A percentile compares a stretch with the other conserved stretches of the same genome.
phyloP scores from a whole-genome alignment of 345 rosid species.

The Brassica carinata region DNA sequence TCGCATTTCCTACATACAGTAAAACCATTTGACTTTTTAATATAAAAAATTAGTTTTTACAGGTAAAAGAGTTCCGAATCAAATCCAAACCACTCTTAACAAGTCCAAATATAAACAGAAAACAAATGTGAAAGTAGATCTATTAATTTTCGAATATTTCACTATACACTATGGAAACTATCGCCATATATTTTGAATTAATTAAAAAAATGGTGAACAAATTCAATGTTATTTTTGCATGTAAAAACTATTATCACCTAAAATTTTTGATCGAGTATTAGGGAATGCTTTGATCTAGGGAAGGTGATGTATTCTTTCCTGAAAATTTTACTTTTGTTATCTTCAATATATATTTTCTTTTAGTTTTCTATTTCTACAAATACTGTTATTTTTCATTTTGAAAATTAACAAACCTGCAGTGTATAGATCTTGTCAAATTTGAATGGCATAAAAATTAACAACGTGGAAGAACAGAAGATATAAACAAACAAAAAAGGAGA shows the following conservation, averaged over 20 bases:
- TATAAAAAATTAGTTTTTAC: neutral
- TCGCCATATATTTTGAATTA: neutral
- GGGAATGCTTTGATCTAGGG: neutral
- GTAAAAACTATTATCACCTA: neutral
- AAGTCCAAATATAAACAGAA: conserved; percentile 9
- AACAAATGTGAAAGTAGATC: neutral
- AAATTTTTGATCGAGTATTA: neutral
- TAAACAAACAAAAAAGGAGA: too few relatives aligned
- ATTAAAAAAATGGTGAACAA: neutral
- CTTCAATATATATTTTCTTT: neutral
- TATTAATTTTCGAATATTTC: neutral
- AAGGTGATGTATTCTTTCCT: neutral
- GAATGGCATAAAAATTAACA: conserved; percentile 20
- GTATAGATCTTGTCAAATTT: conserved; percentile 9
- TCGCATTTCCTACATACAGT: neutral
- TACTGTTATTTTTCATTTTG: neutral
- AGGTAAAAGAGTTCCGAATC: neutral
- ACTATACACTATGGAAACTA: neutral
- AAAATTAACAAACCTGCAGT: neutral
- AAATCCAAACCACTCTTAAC: neutral
- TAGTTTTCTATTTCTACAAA: neutral
- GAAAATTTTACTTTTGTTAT: neutral
- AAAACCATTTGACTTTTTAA: neutral
- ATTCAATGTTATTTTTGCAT: neutral
- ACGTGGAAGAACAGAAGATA: neutral